Evolutionary conservation across 2,329 filamentous ascomycete genomes (phyloP).

Genomic region (Cladorrhinum sp.): DNA sequence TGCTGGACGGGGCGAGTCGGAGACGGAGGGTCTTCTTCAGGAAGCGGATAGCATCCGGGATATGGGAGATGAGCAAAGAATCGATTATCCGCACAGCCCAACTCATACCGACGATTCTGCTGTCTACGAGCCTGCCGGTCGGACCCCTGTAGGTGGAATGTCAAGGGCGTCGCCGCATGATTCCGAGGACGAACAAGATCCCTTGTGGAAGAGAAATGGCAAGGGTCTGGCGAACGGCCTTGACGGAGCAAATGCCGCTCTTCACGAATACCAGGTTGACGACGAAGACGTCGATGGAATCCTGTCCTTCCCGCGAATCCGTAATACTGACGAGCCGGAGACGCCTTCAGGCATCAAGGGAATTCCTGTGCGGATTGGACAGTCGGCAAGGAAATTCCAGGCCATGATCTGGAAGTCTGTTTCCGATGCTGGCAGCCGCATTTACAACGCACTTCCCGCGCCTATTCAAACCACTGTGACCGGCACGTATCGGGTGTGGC

Average conservation of each 20-base stretch:
- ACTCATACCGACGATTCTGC: conserved; percentile 43
- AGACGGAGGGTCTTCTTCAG: conserved; percentile 44
- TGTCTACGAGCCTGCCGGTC: conserved; percentile 53
- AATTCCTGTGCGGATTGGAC: conserved; percentile 37
- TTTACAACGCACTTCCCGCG: conserved; percentile 40
- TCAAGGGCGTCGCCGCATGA: conserved; percentile 49
- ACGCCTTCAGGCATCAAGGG: conserved; percentile 42
- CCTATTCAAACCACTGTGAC: conserved; percentile 39
- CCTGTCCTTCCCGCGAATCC: conserved; percentile 60
- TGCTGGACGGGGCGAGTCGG: conserved; percentile 49
- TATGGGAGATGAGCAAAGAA: conserved; percentile 33
- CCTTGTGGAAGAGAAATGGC: conserved; percentile 23
- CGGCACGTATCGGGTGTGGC: conserved; percentile 34
- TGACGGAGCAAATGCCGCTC: background rate
- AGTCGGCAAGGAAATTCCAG: conserved; percentile 32
- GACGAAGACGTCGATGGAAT: conserved; percentile 50
- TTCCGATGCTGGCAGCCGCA: conserved; percentile 20
- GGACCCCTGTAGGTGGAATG: conserved; percentile 50
- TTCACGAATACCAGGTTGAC: conserved; percentile 8
- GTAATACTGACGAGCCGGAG: conserved; percentile 41
- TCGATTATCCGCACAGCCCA: conserved; percentile 26
- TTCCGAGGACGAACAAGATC: conserved; percentile 45
- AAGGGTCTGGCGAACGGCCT: conserved; percentile 21
- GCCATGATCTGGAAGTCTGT: conserved; percentile 24
- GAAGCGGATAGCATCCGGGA: conserved; percentile 43